phyloP scores from a whole-genome alignment of 2,329 filamentous ascomycete genomes.

The Pseudopyricularia cyperi region DNA sequence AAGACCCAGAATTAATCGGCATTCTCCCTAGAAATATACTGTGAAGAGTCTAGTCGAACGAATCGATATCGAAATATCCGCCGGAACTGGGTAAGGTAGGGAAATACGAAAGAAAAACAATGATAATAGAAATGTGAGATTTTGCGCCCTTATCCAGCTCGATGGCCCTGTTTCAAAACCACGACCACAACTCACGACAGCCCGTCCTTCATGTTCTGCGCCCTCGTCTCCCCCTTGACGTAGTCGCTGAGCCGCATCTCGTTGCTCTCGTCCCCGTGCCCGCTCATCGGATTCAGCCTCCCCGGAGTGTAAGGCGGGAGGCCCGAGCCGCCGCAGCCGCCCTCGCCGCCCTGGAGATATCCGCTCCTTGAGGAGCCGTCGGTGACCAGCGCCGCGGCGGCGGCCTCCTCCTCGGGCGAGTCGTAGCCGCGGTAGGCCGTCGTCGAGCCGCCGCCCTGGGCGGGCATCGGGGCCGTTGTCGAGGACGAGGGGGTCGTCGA shows the following conservation, averaged over 20 bases:
- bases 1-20: too few species aligned
- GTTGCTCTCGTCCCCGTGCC: conserved; percentile 19
- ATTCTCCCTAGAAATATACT: too few species aligned
- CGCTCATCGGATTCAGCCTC: conserved; percentile 15
- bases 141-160: neutral
- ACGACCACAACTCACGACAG: neutral
- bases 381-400: conserved; percentile 16
- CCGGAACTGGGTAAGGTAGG: too few species aligned
- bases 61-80: too few species aligned
- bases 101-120: neutral
- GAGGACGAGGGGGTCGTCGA: conserved; percentile 4
- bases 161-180: neutral
- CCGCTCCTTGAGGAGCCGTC: conserved; percentile 10
- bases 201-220: conserved; percentile 20
- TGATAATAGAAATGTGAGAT: neutral
- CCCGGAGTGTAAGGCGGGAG: conserved; percentile 20
- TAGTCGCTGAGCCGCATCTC: conserved; percentile 23
- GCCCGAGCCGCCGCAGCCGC: conserved; percentile 3
- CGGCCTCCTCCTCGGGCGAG: conserved; percentile 9
- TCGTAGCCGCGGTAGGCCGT: neutral
- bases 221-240: conserved; percentile 21
- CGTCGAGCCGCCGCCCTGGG: neutral
- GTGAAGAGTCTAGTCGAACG: too few species aligned
- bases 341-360: neutral
- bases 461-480: neutral